Percentiles rank a stretch among this genome's conserved stretches.
Evolutionary conservation across 345 rosid species (phyloP).

Genomic region (Laguncularia racemosa): DNA sequence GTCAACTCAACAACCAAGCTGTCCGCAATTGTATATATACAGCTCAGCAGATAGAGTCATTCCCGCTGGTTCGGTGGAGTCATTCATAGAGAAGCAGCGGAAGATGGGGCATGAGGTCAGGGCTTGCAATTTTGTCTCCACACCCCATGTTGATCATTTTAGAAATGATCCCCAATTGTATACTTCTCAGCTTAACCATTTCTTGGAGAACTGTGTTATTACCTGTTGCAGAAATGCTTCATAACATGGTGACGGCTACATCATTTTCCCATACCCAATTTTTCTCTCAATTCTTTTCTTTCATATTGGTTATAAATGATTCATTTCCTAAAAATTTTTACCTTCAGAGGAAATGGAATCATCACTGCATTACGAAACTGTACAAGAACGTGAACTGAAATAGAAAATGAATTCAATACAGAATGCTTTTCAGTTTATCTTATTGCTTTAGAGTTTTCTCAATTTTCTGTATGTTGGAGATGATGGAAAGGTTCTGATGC

Average conservation of each 20-base stretch:
- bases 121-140: conserved; percentile 86
- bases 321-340: background rate
- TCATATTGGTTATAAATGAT: background rate
- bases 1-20: conserved; percentile 71
- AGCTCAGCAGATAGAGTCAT: conserved; percentile 96
- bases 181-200: conserved; percentile 64
- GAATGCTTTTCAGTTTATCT: no score
- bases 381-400: no score
- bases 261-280: background rate
- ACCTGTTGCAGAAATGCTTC: conserved; percentile 25
- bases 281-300: background rate
- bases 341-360: no score
- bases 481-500: no score
- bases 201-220: conserved; percentile 67
- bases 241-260: background rate
- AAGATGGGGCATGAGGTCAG: conserved; percentile 70
- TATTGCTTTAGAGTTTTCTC: no score
- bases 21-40: conserved; percentile 93
- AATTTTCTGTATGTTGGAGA: no score
- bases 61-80: conserved; percentile 71
- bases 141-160: conserved; percentile 98
- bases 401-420: no score
- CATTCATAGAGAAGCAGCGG: conserved; percentile 76
- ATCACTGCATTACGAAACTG: no score
- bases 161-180: conserved; percentile 84